These are phyloP conservation scores for Calycina marina DNA, from an alignment of 2,329 filamentous ascomycete genomes.

Conservation along the genomic window DNA sequence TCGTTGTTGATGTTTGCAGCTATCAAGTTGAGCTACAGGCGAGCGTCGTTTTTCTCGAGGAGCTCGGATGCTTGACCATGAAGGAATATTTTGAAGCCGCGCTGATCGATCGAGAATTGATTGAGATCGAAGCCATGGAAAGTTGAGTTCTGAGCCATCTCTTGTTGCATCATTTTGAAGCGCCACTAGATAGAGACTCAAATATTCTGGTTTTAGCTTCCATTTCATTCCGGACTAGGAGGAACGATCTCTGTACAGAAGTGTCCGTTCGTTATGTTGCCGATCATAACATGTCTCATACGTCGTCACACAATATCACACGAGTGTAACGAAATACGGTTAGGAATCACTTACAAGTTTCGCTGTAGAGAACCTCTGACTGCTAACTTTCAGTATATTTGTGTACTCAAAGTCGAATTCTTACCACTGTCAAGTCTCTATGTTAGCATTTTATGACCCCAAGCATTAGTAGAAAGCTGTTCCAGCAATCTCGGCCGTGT, in stretches of 20 bases:
- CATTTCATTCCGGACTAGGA: constrained; percentile 9
- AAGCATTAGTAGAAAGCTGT: too few species aligned
- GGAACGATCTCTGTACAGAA: constrained; percentile 13
- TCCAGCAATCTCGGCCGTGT: too few species aligned
- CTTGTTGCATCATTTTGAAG: too few species aligned
- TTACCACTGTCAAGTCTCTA: background rate
- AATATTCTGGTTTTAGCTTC: background rate
- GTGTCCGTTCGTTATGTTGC: too few species aligned
- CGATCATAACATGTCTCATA: too few species aligned
- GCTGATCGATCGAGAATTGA: constrained; percentile 44
- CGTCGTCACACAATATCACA: too few species aligned
- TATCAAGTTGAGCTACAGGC: constrained; percentile 42
- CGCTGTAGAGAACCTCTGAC: background rate
- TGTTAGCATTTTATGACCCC: background rate
- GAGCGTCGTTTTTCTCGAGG: constrained; percentile 36
- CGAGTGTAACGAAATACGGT: too few species aligned
- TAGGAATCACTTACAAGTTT: background rate
- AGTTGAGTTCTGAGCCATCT: constrained; percentile 40
- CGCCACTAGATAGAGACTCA: background rate
- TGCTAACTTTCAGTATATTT: background rate
- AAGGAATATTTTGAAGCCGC: constrained; percentile 45
- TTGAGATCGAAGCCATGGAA: constrained; percentile 48
- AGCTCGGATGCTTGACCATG: constrained; percentile 42
- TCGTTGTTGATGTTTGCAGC: constrained; percentile 39
- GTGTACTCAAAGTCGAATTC: background rate